Evolutionary conservation across 192 early-diverging fungal genomes (phyloP).

Genomic region (Endogone sp.): DNA sequence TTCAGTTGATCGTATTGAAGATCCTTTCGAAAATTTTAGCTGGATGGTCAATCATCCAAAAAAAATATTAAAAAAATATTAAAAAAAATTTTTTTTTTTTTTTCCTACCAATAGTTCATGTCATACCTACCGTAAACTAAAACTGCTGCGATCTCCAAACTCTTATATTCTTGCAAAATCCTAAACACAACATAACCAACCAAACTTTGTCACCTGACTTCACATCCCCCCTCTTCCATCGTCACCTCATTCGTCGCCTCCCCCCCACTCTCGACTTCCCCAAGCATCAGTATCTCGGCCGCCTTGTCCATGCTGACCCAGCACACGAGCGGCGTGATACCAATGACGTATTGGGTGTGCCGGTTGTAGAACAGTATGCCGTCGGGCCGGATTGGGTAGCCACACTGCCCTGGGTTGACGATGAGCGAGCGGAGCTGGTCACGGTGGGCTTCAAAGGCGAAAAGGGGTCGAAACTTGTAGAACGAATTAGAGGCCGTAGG

Average conservation of each 20-base stretch:
- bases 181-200: too few species aligned
- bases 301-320: conserved; percentile 45
- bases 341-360: conserved; percentile 46
- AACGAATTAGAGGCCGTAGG: conserved; percentile 16
- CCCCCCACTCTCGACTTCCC: conserved; percentile 11
- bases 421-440: not conserved
- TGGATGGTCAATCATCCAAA: too few species aligned
- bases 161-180: too few species aligned
- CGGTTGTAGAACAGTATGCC: conserved; percentile 53
- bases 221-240: too few species aligned
- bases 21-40: too few species aligned
- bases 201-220: too few species aligned
- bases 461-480: conserved; percentile 22
- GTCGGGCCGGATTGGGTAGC: conserved; percentile 27
- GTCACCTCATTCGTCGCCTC: conserved; percentile 11
- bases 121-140: too few species aligned
- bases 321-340: conserved; percentile 49
- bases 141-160: too few species aligned
- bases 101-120: too few species aligned
- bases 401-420: not conserved
- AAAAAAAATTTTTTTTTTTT: too few species aligned
- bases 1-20: too few species aligned
- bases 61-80: too few species aligned
- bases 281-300: not conserved
- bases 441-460: not conserved